Base-by-base conservation (phyloP, 495 filamentous ascomycete species). In the Hypomontagnella submonticulosa region DNA sequence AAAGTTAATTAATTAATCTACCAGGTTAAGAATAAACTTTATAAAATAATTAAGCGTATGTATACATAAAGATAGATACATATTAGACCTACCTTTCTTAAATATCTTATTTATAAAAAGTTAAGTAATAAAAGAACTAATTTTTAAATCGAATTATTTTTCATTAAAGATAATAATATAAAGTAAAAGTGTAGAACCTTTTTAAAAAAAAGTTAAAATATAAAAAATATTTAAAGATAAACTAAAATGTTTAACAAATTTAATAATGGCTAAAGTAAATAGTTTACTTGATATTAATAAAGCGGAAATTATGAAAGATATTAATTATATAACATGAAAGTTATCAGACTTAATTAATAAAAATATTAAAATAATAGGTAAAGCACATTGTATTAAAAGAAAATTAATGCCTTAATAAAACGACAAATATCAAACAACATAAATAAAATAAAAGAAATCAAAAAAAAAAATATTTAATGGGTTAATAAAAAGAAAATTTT, bases 401-500 rank as follows among this genome's bases (percentile, higher is more conserved):
- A 41, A 41, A 41, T 9, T 41, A 41, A 8, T 13, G 8, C 11
- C 11, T 5, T 36, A 36, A 36, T 36, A 36, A 36, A 36, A 4
- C 11, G 11, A 36, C 4, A 36, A 41, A 13, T 41, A 41, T 41
- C 13, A 41, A 9, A 41, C 4, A 9, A 4, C 13, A 9, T 41
- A 13, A 13, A 8, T 9, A 41, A 41, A 41, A 41, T 41, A 13
- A 13, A 41, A 41, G 13, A 9, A 41, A 8, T 9, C 13, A 41
- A 41, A 41, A 9, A 41, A 41, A 41, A 9, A 8, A 6, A 13
- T 9, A 9, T 13, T 41, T 4, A 4, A 8, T n/a, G n/a, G 13
- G 4, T 13, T 41, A 41, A 41, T 41, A 8, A 41, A 41, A 13
- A 41, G 13, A 41, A 41, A 41, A 41, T 41, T 41, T n/a, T 13